Percentiles rank a stretch among this genome's conserved stretches.
Evolutionary conservation across 768 basidiomycete genomes (phyloP).

Genomic region (Psilocybe subaeruginosa): DNA sequence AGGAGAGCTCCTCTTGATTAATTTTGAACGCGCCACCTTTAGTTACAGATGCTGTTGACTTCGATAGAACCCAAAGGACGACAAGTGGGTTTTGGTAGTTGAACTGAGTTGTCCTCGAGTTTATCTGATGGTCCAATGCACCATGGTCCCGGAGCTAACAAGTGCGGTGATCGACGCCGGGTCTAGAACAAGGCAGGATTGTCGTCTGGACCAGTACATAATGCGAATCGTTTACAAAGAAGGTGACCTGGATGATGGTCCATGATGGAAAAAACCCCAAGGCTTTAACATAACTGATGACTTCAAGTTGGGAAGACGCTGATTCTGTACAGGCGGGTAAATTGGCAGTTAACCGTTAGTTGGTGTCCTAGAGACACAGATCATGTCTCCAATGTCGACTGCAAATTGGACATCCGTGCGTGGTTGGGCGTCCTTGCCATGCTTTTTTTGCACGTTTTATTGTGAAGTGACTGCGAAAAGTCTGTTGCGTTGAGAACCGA

Average conservation of each 20-base stretch:
- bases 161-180: not conserved
- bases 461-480: not conserved
- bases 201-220: no score
- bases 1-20: no score
- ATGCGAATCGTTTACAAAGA: no score
- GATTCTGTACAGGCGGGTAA: not conserved
- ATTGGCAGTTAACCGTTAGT: not conserved
- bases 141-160: no score
- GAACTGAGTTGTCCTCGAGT: not conserved
- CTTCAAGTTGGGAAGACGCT: not conserved
- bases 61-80: no score
- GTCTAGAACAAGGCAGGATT: not conserved
- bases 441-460: not conserved
- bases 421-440: not conserved
- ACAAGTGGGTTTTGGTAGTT: no score
- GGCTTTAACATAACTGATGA: not conserved
- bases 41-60: no score
- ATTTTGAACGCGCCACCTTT: no score
- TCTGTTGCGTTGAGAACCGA: constrained; percentile 2
- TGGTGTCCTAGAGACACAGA: not conserved
- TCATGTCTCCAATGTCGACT: not conserved
- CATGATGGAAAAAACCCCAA: not conserved
- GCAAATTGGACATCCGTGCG: not conserved
- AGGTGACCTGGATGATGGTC: no score
- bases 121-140: not conserved